Percentiles rank a stretch among this genome's conserved stretches.
Evolutionary conservation across 2,329 filamentous ascomycete species (phyloP).

Genomic region (Pezicula carpinea): DNA sequence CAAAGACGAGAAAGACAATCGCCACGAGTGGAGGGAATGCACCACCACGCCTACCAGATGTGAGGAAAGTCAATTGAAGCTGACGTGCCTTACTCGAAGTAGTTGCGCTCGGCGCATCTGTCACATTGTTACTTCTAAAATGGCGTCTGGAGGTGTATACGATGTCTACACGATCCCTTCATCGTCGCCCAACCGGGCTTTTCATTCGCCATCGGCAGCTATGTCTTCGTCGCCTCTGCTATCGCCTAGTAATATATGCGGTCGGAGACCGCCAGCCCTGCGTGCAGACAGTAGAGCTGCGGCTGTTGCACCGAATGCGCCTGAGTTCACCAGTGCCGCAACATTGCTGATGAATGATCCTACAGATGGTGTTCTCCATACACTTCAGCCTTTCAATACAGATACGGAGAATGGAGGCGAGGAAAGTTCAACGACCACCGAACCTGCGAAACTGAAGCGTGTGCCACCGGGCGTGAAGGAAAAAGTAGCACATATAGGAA

Average conservation of each 20-base stretch:
- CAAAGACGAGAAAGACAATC: not conserved
- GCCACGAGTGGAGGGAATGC: not conserved
- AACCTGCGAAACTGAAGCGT: not conserved
- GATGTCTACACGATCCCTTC: conserved; percentile 19
- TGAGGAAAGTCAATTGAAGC: conserved; percentile 9
- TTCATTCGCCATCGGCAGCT: conserved; percentile 15
- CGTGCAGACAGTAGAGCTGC: conserved; percentile 33
- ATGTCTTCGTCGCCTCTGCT: conserved; percentile 37
- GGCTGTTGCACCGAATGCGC: conserved; percentile 33
- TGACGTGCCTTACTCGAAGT: conserved; percentile 20
- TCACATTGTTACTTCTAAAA: conserved; percentile 21
- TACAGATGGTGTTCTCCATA: conserved; percentile 14
- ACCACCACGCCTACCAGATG: conserved; percentile 3
- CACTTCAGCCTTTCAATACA: not conserved
- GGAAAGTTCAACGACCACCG: conserved; percentile 1
- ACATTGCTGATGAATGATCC: conserved; percentile 16
- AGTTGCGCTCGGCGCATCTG: conserved; percentile 19
- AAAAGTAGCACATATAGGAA: not conserved
- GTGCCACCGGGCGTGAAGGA: not conserved
- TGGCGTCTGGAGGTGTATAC: conserved; percentile 32
- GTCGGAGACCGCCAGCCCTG: conserved; percentile 30
- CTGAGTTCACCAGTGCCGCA: conserved; percentile 38
- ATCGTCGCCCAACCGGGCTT: conserved; percentile 20
- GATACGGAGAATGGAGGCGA: conserved; percentile 14
- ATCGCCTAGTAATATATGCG: conserved; percentile 43